Conservation (phyloP, 176 grass and related monocot species). For the Otatea glauca region DNA sequence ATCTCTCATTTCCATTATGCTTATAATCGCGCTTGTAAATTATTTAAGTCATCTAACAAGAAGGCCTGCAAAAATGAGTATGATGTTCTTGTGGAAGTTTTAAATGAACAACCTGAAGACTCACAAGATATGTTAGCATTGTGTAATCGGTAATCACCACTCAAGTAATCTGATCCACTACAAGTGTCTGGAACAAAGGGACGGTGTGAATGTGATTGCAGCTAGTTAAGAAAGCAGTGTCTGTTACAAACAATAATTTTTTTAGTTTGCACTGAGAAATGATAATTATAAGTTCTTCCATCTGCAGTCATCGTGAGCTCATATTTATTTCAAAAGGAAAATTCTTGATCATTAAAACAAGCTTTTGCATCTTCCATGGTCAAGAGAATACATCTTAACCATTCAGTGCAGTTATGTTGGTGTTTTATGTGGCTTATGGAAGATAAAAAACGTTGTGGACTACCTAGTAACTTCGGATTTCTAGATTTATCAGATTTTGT, state of each 20-base stretch:
- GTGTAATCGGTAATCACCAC: neutral
- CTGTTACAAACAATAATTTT: neutral
- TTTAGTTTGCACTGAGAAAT: neutral
- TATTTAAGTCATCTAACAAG: neutral
- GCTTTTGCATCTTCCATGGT: neutral
- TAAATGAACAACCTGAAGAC: neutral
- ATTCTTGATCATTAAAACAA: neutral
- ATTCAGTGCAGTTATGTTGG: neutral
- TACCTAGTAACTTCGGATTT: neutral
- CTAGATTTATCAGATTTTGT: conserved; percentile 3
- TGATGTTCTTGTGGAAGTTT: neutral
- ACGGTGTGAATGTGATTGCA: neutral
- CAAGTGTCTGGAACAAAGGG: neutral
- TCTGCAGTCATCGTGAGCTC: conserved; percentile 5
- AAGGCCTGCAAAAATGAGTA: neutral
- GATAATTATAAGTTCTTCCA: neutral
- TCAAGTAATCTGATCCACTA: neutral
- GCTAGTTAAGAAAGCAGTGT: neutral
- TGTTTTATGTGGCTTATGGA: neutral
- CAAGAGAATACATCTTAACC: conserved; percentile 4
- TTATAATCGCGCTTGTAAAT: conserved; percentile 1
- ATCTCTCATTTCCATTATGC: conserved; percentile 22
- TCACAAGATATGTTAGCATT: neutral
- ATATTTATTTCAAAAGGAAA: neutral
- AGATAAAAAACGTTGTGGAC: neutral